phyloP scores from a whole-genome alignment of 441 rosid species.

The Francoa sonchifolia region DNA sequence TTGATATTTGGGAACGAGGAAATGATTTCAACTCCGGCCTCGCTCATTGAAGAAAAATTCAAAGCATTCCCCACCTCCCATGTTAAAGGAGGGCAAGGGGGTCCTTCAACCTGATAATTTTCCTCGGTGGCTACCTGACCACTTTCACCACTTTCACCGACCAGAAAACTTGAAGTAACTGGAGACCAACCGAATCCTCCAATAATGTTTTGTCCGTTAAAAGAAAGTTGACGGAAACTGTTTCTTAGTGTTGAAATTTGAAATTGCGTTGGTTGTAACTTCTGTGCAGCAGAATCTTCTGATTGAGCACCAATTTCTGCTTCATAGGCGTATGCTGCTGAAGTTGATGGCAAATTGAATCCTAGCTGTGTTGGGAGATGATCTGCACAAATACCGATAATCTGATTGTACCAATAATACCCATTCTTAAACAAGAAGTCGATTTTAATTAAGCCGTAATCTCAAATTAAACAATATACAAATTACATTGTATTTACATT shows the following conservation, averaged over 20 bases:
- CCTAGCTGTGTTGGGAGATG: slow-evolving; percentile 14
- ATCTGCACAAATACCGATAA: slow-evolving; percentile 9
- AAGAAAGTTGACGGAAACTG: slow-evolving; percentile 22
- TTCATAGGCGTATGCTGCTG: slow-evolving; percentile 16
- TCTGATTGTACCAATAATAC: neutral
- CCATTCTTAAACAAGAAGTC: neutral
- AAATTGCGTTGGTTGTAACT: slow-evolving; percentile 4
- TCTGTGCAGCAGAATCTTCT: slow-evolving; percentile 9
- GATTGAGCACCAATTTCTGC: slow-evolving; percentile 5
- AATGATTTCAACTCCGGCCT: slow-evolving; percentile 12
- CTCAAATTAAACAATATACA: neutral
- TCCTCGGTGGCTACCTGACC: slow-evolving; percentile 3
- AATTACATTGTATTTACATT: neutral
- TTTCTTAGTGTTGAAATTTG: slow-evolving; percentile 12
- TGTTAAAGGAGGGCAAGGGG: slow-evolving; percentile 13
- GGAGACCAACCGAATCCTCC: too few relatives aligned
- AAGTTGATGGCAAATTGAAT: slow-evolving; percentile 12
- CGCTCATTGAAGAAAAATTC: slow-evolving; percentile 7
- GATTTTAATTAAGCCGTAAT: neutral
- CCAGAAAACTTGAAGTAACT: too few relatives aligned
- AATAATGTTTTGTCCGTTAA: neutral
- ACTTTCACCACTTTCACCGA: too few relatives aligned
- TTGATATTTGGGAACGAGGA: slow-evolving; percentile 17
- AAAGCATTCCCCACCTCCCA: slow-evolving; percentile 15
- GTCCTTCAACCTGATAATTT: slow-evolving; percentile 11